phyloP scores from a whole-genome alignment of 75 land plant genomes.

The Selaginella moellendorffii region DNA sequence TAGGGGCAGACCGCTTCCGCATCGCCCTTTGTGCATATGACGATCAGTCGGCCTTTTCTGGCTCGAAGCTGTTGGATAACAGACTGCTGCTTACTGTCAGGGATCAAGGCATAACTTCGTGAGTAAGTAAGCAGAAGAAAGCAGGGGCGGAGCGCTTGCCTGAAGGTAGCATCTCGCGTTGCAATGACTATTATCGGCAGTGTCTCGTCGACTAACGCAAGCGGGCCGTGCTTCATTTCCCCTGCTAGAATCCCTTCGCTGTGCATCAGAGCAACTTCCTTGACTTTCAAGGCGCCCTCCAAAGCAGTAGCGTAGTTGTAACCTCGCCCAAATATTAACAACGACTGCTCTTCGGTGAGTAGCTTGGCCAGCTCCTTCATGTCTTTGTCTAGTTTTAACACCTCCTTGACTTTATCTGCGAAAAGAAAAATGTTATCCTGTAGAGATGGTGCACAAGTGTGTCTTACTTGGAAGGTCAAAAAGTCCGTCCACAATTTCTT shows the following conservation, averaged over 20 bases:
- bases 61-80: conserved; percentile 96
- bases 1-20: conserved; percentile 44
- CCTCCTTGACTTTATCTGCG: conserved; percentile 71
- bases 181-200: conserved; percentile 93
- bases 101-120: neutral
- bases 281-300: conserved; percentile 96
- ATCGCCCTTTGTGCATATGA: conserved; percentile 88
- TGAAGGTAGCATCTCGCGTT: conserved; percentile 82
- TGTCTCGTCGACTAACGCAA: conserved; percentile 90
- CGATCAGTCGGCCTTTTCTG: conserved; percentile 88
- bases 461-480: conserved; percentile 80
- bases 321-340: conserved; percentile 91
- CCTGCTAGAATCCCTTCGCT: conserved; percentile 99
- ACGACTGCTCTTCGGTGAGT: conserved; percentile 71
- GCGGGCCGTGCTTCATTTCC: conserved; percentile 98
- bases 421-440: neutral
- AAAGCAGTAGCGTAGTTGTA: conserved; percentile 96
- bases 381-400: conserved; percentile 72
- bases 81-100: conserved; percentile 85
- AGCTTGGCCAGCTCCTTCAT: conserved; percentile 86
- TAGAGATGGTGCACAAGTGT: neutral
- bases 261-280: conserved; percentile 94
- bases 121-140: no score
- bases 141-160: conserved; percentile 29
- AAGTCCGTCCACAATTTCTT: conserved; percentile 57